Evolutionary conservation across 2,329 filamentous ascomycete genomes (phyloP).

Genomic region (Trichoderma afroharzianum): DNA sequence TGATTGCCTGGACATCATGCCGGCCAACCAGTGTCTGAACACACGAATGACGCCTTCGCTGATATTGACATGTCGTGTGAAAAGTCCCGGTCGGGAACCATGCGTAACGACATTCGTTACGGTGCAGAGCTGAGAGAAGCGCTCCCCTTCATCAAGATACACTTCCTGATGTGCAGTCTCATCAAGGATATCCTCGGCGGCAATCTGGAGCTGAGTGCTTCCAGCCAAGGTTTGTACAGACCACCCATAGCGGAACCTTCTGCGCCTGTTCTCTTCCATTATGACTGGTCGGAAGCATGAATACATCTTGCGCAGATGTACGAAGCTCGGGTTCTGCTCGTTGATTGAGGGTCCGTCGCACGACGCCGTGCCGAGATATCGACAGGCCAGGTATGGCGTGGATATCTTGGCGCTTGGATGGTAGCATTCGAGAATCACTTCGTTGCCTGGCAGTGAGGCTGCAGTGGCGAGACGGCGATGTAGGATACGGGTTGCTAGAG

Average conservation of each 20-base stretch:
- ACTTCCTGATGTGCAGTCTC: constrained; percentile 36
- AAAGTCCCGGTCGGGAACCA: constrained; percentile 57
- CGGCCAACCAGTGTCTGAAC: constrained; percentile 67
- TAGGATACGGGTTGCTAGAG: constrained; percentile 59
- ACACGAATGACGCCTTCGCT: constrained; percentile 66
- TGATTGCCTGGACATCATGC: constrained; percentile 28
- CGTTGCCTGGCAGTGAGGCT: constrained; percentile 38
- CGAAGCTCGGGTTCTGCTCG: constrained; percentile 24
- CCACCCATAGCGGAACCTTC: constrained; percentile 26
- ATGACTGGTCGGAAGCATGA: constrained; percentile 65
- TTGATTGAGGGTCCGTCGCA: constrained; percentile 17
- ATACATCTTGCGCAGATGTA: constrained; percentile 57
- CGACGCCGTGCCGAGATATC: constrained; percentile 56
- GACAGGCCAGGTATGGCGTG: constrained; percentile 64
- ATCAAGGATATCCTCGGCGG: constrained; percentile 6
- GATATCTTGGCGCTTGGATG: constrained; percentile 66
- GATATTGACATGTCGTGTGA: constrained; percentile 62
- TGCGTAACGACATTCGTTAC: constrained; percentile 65
- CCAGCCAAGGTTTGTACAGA: not conserved
- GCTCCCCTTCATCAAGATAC: constrained; percentile 63
- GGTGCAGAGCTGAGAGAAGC: constrained; percentile 71
- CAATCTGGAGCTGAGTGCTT: not conserved
- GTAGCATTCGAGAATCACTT: constrained; percentile 74
- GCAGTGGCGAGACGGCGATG: constrained; percentile 56
- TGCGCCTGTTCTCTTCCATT: constrained; percentile 48